A percentile compares a stretch with the other conserved stretches of the same genome.
These are phyloP conservation scores for Colletotrichum ledebouriae DNA, from an alignment of 2,329 filamentous ascomycete species.

Conservation along the genomic window DNA sequence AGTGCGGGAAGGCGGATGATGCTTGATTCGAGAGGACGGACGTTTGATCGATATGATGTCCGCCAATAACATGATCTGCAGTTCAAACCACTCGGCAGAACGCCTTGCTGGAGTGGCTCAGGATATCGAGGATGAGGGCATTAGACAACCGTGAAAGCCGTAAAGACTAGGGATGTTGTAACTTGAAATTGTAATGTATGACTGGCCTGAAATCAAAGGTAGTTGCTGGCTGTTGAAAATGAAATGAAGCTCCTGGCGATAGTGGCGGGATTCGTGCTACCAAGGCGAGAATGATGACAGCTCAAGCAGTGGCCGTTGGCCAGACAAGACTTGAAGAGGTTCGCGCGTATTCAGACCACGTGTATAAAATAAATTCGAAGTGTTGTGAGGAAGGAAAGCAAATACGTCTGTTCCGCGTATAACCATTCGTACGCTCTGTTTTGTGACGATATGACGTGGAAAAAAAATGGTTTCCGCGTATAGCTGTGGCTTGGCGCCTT, in stretches of 20 bases:
- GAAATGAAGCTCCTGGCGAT: background rate
- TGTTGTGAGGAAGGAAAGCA: background rate
- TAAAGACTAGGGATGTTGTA: no score
- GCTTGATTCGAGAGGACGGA: background rate
- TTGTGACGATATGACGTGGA: constrained; percentile 23
- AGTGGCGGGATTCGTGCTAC: background rate
- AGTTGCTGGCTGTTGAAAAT: background rate
- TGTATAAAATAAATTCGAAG: no score
- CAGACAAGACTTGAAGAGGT: no score
- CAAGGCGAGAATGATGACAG: background rate
- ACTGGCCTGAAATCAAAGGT: background rate
- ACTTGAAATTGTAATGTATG: background rate
- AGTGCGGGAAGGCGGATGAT: background rate
- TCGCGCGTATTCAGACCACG: no score
- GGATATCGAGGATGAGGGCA: background rate
- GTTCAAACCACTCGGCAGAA: background rate
- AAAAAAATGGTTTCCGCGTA: constrained; percentile 22
- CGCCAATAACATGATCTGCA: background rate
- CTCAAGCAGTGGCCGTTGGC: no score
- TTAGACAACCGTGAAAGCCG: background rate
- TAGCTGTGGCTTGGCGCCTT: constrained; percentile 4
- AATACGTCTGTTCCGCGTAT: constrained; percentile 13
- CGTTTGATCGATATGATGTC: background rate
- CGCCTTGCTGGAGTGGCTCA: background rate
- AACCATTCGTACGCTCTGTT: background rate